These are phyloP conservation scores for Lentinula aciculospora DNA, from an alignment of 768 basidiomycete genomes.

Conservation along the genomic window DNA sequence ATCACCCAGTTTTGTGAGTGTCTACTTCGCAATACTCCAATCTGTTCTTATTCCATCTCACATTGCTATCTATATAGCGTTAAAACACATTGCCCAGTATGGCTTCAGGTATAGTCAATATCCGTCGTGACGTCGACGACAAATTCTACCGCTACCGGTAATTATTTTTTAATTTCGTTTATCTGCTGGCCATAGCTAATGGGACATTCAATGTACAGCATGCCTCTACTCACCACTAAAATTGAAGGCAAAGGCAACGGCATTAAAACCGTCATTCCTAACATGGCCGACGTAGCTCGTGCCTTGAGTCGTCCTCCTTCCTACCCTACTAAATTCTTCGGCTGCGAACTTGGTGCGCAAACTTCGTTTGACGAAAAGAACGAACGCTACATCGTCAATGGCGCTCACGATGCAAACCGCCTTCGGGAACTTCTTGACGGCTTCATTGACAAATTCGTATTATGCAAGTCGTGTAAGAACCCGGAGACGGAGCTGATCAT, in stretches of 20 bases:
- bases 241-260: slow-evolving; percentile 99
- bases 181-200: neutral
- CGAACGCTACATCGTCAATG: slow-evolving; percentile 98
- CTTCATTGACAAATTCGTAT: slow-evolving; percentile 98
- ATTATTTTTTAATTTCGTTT: slow-evolving; percentile 15
- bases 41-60: neutral
- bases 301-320: slow-evolving; percentile 92
- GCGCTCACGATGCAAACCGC: slow-evolving; percentile 86
- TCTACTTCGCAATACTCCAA: neutral
- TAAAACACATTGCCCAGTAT: slow-evolving; percentile 66
- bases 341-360: slow-evolving; percentile 97
- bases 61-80: slow-evolving; percentile 33
- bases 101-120: slow-evolving; percentile 84
- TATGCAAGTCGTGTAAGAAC: slow-evolving; percentile 97
- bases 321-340: slow-evolving; percentile 99
- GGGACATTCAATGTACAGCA: slow-evolving; percentile 40
- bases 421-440: slow-evolving; percentile 92
- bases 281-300: slow-evolving; percentile 97
- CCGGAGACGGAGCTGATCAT: slow-evolving; percentile 96
- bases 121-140: slow-evolving; percentile 94
- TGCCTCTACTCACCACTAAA: slow-evolving; percentile 93
- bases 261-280: slow-evolving; percentile 98
- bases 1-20: slow-evolving; percentile 50
- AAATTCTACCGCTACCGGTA: slow-evolving; percentile 94
- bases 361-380: slow-evolving; percentile 95